Conservation (phyloP, 2,329 filamentous ascomycete genomes). For the Fusarium napiforme region DNA sequence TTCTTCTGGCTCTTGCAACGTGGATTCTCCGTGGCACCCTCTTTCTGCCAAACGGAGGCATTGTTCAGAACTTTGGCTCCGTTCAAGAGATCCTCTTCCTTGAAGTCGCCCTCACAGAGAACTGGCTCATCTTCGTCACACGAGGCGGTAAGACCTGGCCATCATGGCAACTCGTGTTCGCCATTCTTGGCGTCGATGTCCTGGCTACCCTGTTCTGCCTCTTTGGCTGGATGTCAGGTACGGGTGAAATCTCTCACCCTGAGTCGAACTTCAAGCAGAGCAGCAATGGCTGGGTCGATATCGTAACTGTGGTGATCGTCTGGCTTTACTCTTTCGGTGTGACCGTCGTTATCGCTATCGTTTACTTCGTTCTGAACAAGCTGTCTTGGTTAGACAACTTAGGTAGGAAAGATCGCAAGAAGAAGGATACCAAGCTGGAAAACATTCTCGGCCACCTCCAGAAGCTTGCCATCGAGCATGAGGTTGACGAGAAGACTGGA, state of each 20-base stretch:
- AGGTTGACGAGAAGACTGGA: conserved; percentile 29
- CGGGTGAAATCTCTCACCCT: neutral
- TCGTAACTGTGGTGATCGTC: conserved; percentile 21
- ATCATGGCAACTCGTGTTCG: conserved; percentile 26
- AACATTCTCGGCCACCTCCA: conserved; percentile 25
- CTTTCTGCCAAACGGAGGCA: too few species aligned
- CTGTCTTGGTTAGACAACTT: conserved; percentile 27
- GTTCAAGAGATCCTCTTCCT: too few species aligned
- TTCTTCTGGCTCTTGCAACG: too few species aligned
- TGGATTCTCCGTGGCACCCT: too few species aligned
- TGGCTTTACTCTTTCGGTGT: conserved; percentile 33
- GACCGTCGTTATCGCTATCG: conserved; percentile 23
- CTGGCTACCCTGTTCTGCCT: conserved; percentile 7
- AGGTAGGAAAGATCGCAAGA: conserved; percentile 17
- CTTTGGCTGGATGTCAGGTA: conserved; percentile 21
- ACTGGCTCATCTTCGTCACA: conserved; percentile 32
- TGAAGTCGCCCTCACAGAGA: too few species aligned
- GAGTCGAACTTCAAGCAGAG: conserved; percentile 19
- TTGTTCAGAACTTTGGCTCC: too few species aligned
- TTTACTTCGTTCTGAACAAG: conserved; percentile 30
- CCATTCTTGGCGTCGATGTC: conserved; percentile 9
- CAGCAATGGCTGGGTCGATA: conserved; percentile 25
- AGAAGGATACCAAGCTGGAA: conserved; percentile 28
- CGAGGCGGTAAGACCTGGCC: conserved; percentile 30
- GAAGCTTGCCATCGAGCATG: conserved; percentile 29